A percentile compares a stretch with the other conserved stretches of the same genome.
phyloP scores from a whole-genome alignment of 768 basidiomycete species.

The Rubroboletus pulcherrimus region DNA sequence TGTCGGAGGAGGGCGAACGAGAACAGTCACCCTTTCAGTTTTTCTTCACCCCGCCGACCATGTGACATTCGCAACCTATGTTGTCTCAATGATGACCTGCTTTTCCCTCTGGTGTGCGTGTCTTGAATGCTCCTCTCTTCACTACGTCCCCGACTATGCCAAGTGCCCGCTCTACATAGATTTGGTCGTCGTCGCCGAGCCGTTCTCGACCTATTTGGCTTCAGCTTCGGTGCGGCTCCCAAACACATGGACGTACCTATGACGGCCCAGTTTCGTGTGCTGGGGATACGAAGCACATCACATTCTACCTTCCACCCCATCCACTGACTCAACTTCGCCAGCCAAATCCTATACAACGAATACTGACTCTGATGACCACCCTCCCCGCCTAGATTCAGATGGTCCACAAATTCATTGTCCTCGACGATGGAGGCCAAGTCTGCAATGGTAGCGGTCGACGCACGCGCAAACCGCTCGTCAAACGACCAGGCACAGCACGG shows the following conservation, averaged over 20 bases:
- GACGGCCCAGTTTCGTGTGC: constrained; percentile 91
- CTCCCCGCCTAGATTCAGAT: constrained; percentile 59
- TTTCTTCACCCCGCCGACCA: constrained; percentile 6
- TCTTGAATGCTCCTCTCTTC: constrained; percentile 67
- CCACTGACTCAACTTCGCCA: constrained; percentile 64
- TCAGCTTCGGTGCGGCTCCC: not conserved
- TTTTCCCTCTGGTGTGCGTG: constrained; percentile 71
- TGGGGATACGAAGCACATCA: constrained; percentile 85
- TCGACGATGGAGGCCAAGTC: constrained; percentile 14
- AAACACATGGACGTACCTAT: constrained; percentile 53
- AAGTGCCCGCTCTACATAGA: constrained; percentile 38
- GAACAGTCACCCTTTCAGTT: constrained; percentile 25
- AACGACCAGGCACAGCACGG: constrained; percentile 91
- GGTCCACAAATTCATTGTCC: constrained; percentile 35
- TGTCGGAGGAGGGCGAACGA: constrained; percentile 32
- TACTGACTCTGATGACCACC: constrained; percentile 67
- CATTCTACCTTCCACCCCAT: constrained; percentile 88
- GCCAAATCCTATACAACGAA: constrained; percentile 81
- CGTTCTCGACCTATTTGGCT: constrained; percentile 25
- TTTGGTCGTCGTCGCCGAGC: constrained; percentile 11
- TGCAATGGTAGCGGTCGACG: constrained; percentile 30
- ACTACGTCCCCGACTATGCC: constrained; percentile 54
- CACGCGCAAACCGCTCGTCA: constrained; percentile 60
- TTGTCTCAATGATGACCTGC: constrained; percentile 26
- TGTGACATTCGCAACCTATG: not conserved